Evolutionary conservation across 2,329 filamentous ascomycete genomes (phyloP).

Genomic region (Penicillium sp.): DNA sequence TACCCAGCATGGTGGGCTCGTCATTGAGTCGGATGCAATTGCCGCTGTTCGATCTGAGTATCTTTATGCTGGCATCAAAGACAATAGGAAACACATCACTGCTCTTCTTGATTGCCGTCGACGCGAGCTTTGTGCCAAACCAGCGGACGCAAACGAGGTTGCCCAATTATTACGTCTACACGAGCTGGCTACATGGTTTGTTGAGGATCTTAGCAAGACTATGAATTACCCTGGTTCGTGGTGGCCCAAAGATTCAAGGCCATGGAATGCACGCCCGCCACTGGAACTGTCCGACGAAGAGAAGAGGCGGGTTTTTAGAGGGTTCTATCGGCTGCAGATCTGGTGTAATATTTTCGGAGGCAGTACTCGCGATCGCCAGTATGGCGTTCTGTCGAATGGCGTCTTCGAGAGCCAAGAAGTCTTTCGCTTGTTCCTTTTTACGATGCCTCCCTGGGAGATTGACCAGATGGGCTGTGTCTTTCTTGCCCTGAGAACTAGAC

Average conservation of each 20-base stretch:
- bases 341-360: not conserved
- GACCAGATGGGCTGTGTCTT: not conserved
- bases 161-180: not conserved
- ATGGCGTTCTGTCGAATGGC: not conserved
- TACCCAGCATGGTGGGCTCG: constrained; percentile 11
- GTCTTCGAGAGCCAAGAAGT: not conserved
- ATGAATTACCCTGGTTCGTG: not conserved
- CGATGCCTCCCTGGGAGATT: not conserved
- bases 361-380: not conserved
- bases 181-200: not conserved
- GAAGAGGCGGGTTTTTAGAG: not conserved
- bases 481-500: not conserved
- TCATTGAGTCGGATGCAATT: constrained; percentile 25
- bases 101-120: not conserved
- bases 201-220: not conserved
- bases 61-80: not conserved
- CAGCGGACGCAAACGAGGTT: not conserved
- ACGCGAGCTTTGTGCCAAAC: not conserved
- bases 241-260: too few relatives aligned
- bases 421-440: not conserved
- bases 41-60: constrained; percentile 25
- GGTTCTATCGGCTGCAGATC: not conserved
- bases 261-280: not conserved
- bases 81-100: not conserved
- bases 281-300: not conserved